Base-by-base conservation (phyloP, 2,329 filamentous ascomycete species). In the Colletotrichum tabaci region DNA sequence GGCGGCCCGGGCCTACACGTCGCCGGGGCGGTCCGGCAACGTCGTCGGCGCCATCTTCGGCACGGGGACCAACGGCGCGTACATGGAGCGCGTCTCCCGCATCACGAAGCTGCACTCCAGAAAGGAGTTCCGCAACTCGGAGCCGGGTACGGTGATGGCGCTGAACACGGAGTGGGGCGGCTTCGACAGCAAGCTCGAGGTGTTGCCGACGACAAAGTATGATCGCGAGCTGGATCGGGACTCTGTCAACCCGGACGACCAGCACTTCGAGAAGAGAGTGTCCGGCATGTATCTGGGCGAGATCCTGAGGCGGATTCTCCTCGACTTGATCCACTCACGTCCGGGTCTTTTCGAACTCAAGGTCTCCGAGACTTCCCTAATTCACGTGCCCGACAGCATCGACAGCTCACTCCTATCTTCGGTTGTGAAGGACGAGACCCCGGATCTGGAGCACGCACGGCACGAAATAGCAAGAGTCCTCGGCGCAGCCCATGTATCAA, bases 211-310 rank as follows among this genome's bases (percentile, higher is more conserved):
- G 74, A 95, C 92, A 0, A 82, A 85, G 2, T 94, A 92, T 78
- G 93, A 95, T 78, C 79, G 83, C 44, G 86, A 87, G 63, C 85
- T 95, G 18, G 93, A 95, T 78, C 82, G 82, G 15, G 89, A 90
- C 58, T 93, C 89, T 64, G 87, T 90, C 74, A 94, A 95, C 78
- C 92, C 92, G 0, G 92, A 92, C 13, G 89, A 93, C 62, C 93
- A 95, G 77, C 93, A 94, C 88, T 94, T 95, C 74, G 93, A 95
- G 82, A 95, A 95, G 84, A 90, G 92, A 49, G 88, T 95, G n/a
- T 94, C 91, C 0, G 93, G 93, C 73, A 92, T 95, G 89, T 95
- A 95, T 81, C 81, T 95, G 61, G 93, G 93, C 16, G 93, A 95
- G 78, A 91, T 95, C 49, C 85, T 95, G 58, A 88, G 93, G 55